Evolutionary conservation across 2,329 filamentous ascomycete genomes (phyloP), one percentile per base, ranked within the genome.

Genomic region (Aspergillus tanneri): DNA sequence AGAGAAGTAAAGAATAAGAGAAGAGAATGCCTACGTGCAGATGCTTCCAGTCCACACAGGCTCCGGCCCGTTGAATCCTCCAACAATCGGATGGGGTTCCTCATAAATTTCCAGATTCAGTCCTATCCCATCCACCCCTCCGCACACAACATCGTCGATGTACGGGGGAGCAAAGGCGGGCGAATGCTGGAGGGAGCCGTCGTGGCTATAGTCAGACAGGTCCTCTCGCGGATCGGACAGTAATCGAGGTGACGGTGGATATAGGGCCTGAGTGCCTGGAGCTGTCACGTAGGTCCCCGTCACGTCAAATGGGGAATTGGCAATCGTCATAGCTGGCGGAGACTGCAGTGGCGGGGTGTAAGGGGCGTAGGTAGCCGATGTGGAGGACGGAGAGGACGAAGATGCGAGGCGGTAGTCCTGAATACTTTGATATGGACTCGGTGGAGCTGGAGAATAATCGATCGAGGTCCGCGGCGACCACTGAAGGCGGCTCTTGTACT

Each of bases 401-500:
- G 69, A 62, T 53, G 58, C 59, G 44, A 63, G 50, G 25, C 58
- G 57, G 37, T 64, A 67, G 35, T 66, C 63, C n/a, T 67, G 56
- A 7, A 58, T 52, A 44, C 55, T 55, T 43, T 61, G 57, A 43
- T 69, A 68, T 24, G 61, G 64, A 36, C 68, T 72, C 16, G 68
- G 56, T 6, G 70, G 65, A 14, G 61, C 56, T 1, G 70, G 60
- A 4, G 68, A 67, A 49, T 68, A 68, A 36, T 72, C 68, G 23
- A 72, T 56, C 0, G 69, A 70, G 3, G 60, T 56, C 41, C 61
- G 66, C 16, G 68, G 64, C 1, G 68, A 68, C 83, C 83, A 88
- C 39, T 85, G 83, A 75, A 88, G 84, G 56, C 84, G 81, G 27
- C 74, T 76, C 58, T 85, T 83, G 69, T 90, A 90, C 59, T 84